Evolutionary conservation across 805 yeast species (phyloP).

Genomic region (Ogataea pignaliae): DNA sequence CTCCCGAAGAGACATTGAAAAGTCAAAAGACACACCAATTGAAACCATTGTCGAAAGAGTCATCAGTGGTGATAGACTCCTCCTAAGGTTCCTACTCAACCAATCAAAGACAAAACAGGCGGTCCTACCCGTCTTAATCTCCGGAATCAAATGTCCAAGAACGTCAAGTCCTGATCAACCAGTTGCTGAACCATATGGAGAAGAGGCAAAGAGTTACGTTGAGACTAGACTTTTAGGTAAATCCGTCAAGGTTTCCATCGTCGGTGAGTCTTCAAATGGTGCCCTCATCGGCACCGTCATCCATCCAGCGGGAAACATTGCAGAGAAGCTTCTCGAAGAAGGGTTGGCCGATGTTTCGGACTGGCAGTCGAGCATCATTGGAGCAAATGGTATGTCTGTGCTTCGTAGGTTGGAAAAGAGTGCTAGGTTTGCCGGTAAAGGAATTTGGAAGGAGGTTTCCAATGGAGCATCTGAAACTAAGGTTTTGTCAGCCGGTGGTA

Average conservation of each 20-base stretch:
- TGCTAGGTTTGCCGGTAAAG: conserved; percentile 53
- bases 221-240: conserved; percentile 61
- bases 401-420: conserved; percentile 61
- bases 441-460: conserved; percentile 47
- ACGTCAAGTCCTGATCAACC: conserved; percentile 43
- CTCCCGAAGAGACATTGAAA: conserved; percentile 30
- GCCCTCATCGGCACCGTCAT: conserved; percentile 52
- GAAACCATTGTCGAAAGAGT: conserved; percentile 70
- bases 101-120: conserved; percentile 44
- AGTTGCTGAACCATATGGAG: conserved; percentile 57
- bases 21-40: conserved; percentile 38
- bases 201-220: conserved; percentile 60
- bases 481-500: conserved; percentile 8
- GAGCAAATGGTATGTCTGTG: conserved; percentile 55
- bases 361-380: conserved; percentile 71
- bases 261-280: conserved; percentile 62
- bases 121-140: conserved; percentile 57
- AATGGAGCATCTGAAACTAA: conserved; percentile 11
- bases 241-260: conserved; percentile 48
- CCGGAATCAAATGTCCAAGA: conserved; percentile 73
- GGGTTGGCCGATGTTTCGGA: conserved; percentile 77
- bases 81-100: conserved; percentile 47
- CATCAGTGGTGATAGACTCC: conserved; percentile 72
- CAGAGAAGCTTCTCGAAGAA: conserved; percentile 57
- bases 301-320: conserved; percentile 77